phyloP scores from a whole-genome alignment of 2,329 filamentous ascomycete species.

The Fonsecaea erecta region DNA sequence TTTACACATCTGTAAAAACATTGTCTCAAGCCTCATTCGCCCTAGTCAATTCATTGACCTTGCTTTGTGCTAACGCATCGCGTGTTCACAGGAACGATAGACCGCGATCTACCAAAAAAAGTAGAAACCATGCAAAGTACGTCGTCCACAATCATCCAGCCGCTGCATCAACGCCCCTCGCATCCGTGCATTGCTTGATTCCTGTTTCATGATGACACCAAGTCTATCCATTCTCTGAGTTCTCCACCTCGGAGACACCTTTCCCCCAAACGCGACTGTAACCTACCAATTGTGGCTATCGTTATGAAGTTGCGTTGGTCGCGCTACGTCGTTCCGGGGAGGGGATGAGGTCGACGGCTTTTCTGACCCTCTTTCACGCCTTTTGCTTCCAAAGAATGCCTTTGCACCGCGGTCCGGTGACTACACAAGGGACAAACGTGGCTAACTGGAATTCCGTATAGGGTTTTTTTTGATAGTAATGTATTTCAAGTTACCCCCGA shows the following conservation, averaged over 20 bases:
- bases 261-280: slow-evolving; percentile 10
- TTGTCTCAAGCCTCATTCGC: not conserved
- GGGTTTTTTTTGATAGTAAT: slow-evolving; percentile 12
- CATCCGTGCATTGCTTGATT: not conserved
- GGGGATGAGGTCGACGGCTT: slow-evolving; percentile 38
- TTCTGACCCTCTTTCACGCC: slow-evolving; percentile 29
- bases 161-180: not conserved
- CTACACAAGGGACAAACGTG: not conserved
- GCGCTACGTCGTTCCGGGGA: slow-evolving; percentile 24
- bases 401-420: not conserved
- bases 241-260: slow-evolving; percentile 35
- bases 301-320: slow-evolving; percentile 31
- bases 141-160: not conserved
- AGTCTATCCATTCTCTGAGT: slow-evolving; percentile 68
- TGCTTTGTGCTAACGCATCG: not conserved
- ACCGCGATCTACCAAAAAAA: not conserved
- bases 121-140: not conserved
- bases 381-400: not conserved
- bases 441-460: slow-evolving; percentile 6
- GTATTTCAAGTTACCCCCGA: not conserved
- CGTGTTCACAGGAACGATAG: not conserved
- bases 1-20: not conserved
- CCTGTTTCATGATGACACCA: slow-evolving; percentile 59
- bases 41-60: not conserved
- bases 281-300: slow-evolving; percentile 21